These are phyloP conservation scores for Fistulifera pelliculosa DNA, from an alignment of 108 stramenopile species.

Conservation along the genomic window DNA sequence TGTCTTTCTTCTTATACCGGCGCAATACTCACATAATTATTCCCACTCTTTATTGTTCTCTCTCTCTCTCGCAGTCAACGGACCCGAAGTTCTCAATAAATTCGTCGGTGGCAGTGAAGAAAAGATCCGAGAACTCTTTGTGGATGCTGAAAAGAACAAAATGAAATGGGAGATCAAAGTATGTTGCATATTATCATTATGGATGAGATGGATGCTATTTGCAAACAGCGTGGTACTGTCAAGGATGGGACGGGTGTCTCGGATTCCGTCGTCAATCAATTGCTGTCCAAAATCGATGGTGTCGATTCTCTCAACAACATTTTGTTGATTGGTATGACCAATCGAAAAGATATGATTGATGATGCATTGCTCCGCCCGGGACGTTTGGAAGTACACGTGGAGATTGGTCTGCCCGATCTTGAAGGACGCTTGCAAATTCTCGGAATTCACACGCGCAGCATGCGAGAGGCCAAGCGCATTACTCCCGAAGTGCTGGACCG, in stretches of 20 bases:
- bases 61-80: conserved; percentile 49
- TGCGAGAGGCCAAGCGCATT: conserved; percentile 82
- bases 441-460: conserved; percentile 90
- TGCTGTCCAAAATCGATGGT: conserved; percentile 98
- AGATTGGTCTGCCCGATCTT: conserved; percentile 94
- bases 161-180: conserved; percentile 86
- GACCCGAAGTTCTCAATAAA: conserved; percentile 97
- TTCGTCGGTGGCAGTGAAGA: conserved; percentile 96
- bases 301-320: conserved; percentile 99
- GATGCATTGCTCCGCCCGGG: conserved; percentile 97
- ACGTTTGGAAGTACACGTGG: conserved; percentile 96
- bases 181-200: conserved; percentile 98
- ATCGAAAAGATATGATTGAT: conserved; percentile 99
- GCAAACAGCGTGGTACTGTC: conserved; percentile 88
- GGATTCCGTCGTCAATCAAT: conserved; percentile 99
- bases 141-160: conserved; percentile 89
- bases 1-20: no score
- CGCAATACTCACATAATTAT: no score
- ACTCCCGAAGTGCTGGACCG: conserved; percentile 69
- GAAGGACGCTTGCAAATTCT: conserved; percentile 94
- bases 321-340: conserved; percentile 99
- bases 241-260: conserved; percentile 91
- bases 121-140: conserved; percentile 94
- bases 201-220: conserved; percentile 99
- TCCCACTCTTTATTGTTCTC: no score